phyloP scores from a whole-genome alignment of 2,329 filamentous ascomycete species.

The Chrysoporthe cubensis region DNA sequence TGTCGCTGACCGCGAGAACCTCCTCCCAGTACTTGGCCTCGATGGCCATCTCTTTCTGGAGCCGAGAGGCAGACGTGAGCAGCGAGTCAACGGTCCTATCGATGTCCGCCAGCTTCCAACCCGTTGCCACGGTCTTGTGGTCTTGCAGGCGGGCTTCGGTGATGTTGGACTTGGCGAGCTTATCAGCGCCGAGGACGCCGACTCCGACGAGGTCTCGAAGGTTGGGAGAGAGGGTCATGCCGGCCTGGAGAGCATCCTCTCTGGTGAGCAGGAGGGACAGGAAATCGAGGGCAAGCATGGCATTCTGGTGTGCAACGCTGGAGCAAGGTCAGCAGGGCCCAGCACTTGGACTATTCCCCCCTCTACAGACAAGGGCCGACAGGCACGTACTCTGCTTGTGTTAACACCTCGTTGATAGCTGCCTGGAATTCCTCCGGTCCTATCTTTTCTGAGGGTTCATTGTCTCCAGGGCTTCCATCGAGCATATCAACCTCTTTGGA shows the following conservation, averaged over 20 bases:
- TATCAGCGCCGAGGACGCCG: conserved; percentile 73
- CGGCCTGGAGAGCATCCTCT: conserved; percentile 71
- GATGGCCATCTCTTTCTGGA: conserved; percentile 76
- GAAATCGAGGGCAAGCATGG: conserved; percentile 76
- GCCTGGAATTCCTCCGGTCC: conserved; percentile 47
- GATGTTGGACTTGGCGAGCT: conserved; percentile 63
- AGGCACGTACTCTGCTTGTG: conserved; percentile 57
- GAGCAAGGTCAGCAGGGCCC: conserved; percentile 29
- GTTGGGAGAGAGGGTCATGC: conserved; percentile 69
- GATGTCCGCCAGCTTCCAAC: conserved; percentile 80
- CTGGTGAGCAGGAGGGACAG: conserved; percentile 84
- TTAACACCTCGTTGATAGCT: conserved; percentile 62
- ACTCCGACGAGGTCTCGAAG: conserved; percentile 74
- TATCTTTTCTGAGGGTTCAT: conserved; percentile 47
- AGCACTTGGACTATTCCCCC: not conserved
- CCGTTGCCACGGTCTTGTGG: conserved; percentile 61
- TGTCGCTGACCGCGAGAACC: conserved; percentile 77
- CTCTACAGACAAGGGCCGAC: not conserved
- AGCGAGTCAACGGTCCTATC: conserved; percentile 75
- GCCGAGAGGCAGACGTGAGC: conserved; percentile 68
- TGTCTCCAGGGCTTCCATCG: conserved; percentile 50
- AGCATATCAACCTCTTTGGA: conserved; percentile 50
- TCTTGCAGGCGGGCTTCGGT: conserved; percentile 60
- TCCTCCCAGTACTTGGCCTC: conserved; percentile 92
- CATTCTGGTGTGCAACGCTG: conserved; percentile 59